Evolutionary conservation across 2,329 filamentous ascomycete species (phyloP), one percentile per base, ranked within the genome.

Genomic region (Penicillium concentricum): DNA sequence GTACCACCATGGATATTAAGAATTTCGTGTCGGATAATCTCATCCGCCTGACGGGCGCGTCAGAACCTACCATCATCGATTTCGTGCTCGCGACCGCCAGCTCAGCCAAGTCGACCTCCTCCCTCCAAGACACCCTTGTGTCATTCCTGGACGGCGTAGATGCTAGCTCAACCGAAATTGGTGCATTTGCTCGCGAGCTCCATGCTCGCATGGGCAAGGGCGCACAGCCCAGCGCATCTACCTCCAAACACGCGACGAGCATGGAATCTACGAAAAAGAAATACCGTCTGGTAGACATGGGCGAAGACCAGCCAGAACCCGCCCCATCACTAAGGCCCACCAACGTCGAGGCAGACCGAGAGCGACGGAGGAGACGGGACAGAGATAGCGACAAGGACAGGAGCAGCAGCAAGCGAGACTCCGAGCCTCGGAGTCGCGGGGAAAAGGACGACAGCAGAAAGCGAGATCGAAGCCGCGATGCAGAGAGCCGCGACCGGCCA

Each of bases 281-380:
- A 59, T 84, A 84, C 69, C 74, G 75, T n/a, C 65, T 84, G 22
- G 71, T 84, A 24, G 80, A 82, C 32, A 83, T 84, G 81, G 78
- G 77, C 22, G 79, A 81, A 34, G 79, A 81, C n/a, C 28, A 62
- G 5, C 51, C 54, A 4, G 69, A 71, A 35, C 62, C 73, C 3
- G 70, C 71, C 22, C 63, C 62, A 12, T 58, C 60, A 12, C 47
- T 74, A 44, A 73, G 66, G 3, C 73, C 73, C 1, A 56, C 62
- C 49, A 72, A 69, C 60, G 61, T 76, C 42, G 71, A 75, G 34
- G 62, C 69, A 72, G 74, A 70, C 72, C 76, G 61, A 51, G 61
- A 64, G 35, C 67, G 66, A 49, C 65, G 63, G 32, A 59, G 57
- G 28, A 62, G 64, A 15, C 60, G 51, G 22, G 61, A 62, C 15